Base-by-base conservation (phyloP, 352 stramenopile genomes). In the Phytophthora pini region DNA sequence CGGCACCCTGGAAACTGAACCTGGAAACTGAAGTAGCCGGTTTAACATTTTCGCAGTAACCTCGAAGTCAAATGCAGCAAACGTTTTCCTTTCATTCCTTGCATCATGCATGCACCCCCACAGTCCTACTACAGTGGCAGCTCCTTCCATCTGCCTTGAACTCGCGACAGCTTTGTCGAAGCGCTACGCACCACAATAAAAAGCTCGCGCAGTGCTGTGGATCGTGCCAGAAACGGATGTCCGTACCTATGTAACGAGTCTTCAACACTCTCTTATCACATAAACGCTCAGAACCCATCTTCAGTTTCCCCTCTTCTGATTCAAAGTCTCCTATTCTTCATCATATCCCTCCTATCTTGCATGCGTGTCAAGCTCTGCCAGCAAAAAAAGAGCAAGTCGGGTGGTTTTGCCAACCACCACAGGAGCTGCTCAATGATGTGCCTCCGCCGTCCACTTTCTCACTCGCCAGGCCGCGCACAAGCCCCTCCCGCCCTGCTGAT, bases 171-270 rank as follows among this genome's bases (percentile, higher is more conserved):
- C 31, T 36, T 36, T 15, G 22, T 41, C 11, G 31, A 20, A 45
- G 36, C 47, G 31, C 24, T 57, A 5, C 26, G n/a, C 13, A 38
- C 56, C 36, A 50, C 56, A 48, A 56, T 58, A 51, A 52, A 66
- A 60, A 55, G 48, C 40, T 45, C 58, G 40, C 22, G 46, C 38
- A 29, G 52, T 29, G 34, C 12, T 11, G 15, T 36, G 31, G 31
- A 36, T 36, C 31, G 31, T 36, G 31, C 17, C 7, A 7, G 31
- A 61, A 67, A 67, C 45, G 54, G 61, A 58, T 59, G 61, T 70
- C 39, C 34, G 61, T 48, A 64, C 61, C 61, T 69, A 29, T 58
- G 63, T 61, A 72, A 72, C 57, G 54, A 56, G 50, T 43, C 51
- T 68, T 55, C 47, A 59, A 64, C 48, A 52, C 54, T 63, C 34